Percentiles rank a stretch among this genome's conserved stretches.
Conservation (phyloP, 2,329 filamentous ascomycete species). For the Xylogone sp. region DNA sequence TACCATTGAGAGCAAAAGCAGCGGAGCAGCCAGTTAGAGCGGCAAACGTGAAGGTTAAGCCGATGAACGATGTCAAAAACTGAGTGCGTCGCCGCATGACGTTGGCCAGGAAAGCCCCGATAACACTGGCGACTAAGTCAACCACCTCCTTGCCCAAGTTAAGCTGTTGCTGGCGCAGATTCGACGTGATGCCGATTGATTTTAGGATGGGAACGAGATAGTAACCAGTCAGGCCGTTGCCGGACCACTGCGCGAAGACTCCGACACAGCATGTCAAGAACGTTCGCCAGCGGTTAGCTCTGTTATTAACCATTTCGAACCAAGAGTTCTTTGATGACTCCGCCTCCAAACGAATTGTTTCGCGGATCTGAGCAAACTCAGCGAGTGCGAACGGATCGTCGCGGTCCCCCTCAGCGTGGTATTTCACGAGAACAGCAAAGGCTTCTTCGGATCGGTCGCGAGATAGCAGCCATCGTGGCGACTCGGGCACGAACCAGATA, state of each 20-base stretch:
- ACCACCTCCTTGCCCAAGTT: slow-evolving; percentile 6
- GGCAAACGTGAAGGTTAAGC: neutral
- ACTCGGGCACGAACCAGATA: slow-evolving; percentile 17
- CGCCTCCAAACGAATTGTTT: slow-evolving; percentile 23
- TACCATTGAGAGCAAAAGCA: slow-evolving; percentile 2
- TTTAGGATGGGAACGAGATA: slow-evolving; percentile 25
- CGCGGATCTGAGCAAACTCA: slow-evolving; percentile 37
- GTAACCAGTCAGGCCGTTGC: slow-evolving; percentile 40
- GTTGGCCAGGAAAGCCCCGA: neutral
- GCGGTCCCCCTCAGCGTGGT: slow-evolving; percentile 45
- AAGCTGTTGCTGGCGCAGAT: slow-evolving; percentile 21
- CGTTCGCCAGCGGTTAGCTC: slow-evolving; percentile 28
- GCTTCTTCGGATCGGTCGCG: slow-evolving; percentile 49
- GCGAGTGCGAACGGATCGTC: slow-evolving; percentile 35
- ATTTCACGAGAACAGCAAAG: slow-evolving; percentile 44
- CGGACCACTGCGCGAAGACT: slow-evolving; percentile 50
- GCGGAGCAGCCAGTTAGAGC: slow-evolving; percentile 1
- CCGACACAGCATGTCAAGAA: slow-evolving; percentile 45
- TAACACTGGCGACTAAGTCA: neutral
- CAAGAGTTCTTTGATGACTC: slow-evolving; percentile 27
- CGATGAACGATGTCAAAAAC: slow-evolving; percentile 12
- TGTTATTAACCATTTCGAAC: slow-evolving; percentile 26
- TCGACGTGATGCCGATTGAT: slow-evolving; percentile 26
- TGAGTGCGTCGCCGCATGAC: slow-evolving; percentile 13
- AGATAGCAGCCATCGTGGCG: slow-evolving; percentile 40